Base-by-base conservation (phyloP, 495 filamentous ascomycete species). In the Penicillium manginii region DNA sequence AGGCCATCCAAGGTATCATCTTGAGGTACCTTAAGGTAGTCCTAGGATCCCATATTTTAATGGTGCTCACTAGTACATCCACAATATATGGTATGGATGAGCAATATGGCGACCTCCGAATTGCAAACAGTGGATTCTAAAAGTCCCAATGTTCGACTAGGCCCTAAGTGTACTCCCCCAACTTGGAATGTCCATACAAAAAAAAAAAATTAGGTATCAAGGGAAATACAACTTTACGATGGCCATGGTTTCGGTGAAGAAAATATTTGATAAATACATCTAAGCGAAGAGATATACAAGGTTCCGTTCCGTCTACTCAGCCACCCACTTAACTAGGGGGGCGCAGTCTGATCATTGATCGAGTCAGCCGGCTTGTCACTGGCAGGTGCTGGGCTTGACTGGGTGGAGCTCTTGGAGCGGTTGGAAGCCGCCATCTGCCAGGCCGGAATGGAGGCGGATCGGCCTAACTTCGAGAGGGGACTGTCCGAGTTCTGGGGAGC, bases 351-450 rank as follows among this genome's bases (percentile, higher is more conserved):
- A 62, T 75, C 73, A 52, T 53, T 54, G 58, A 50, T 53, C 1
- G 67, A 40, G 57, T 45, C 67, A 29, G 60, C 49, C 8, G 57
- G 63, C 48, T 60, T 61, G 37, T 68, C 65, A 46, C 17, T 43
- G 7, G 64, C 31, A 50, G 66, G 46, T 33, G 71, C 52, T 10
- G 69, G 54, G 29, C 59, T 66, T 22, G 76, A 61, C 51, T 70
- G 70, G 18, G 77, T 74, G 1, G 67, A 63, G 61, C 59, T 72
- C 73, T 78, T 81, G 35, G 75, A 80, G 66, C 85, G 85, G 67
- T 82, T 86, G 45, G 87, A 83, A 43, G 86, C 84, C 17, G 88
- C 86, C 84, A 96, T 84, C 74, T 97, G 92, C 92, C 92, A 97
- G 1, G 88, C 84, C 1, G 92, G 92, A 63, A 97, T 97, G n/a